These are phyloP conservation scores for Sphagnum tenellum DNA, from an alignment of 225 moss, liverwort and hornwort species.

Conservation along the genomic window DNA sequence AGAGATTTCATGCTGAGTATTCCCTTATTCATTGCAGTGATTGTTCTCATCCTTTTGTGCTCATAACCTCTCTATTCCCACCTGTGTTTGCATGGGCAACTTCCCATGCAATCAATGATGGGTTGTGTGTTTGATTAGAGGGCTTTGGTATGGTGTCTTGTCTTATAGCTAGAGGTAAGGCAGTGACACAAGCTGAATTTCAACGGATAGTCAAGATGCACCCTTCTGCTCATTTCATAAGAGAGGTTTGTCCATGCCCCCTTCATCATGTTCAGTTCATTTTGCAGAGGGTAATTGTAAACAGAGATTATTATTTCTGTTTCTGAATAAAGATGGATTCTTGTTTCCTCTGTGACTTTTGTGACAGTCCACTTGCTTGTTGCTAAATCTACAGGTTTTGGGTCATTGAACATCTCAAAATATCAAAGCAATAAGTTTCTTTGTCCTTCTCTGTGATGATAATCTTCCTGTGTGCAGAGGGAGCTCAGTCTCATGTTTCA, in stretches of 20 bases:
- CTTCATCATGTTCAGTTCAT: too few species aligned
- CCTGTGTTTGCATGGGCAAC: too few species aligned
- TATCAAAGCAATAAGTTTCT: not conserved
- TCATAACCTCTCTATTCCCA: too few species aligned
- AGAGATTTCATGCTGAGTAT: too few species aligned
- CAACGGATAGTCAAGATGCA: constrained; percentile 50
- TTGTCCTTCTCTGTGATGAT: too few species aligned
- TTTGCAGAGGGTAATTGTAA: too few species aligned
- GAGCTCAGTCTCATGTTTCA: constrained; percentile 76
- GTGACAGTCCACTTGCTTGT: not conserved
- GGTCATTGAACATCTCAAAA: not conserved
- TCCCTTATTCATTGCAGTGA: too few species aligned
- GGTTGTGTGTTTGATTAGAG: too few species aligned
- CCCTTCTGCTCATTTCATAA: constrained; percentile 60
- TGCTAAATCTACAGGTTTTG: not conserved
- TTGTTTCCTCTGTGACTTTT: not conserved
- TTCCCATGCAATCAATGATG: too few species aligned
- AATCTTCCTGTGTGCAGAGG: constrained; percentile 35
- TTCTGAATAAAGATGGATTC: not conserved
- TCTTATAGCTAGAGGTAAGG: constrained; percentile 44
- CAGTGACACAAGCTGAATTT: constrained; percentile 41
- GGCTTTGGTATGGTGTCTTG: too few species aligned
- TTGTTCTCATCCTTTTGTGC: too few species aligned
- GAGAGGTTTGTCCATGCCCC: constrained; percentile 27
- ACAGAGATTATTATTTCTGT: too few species aligned